phyloP scores from a whole-genome alignment of 2,329 filamentous ascomycete genomes.

The Aspergillus felis region DNA sequence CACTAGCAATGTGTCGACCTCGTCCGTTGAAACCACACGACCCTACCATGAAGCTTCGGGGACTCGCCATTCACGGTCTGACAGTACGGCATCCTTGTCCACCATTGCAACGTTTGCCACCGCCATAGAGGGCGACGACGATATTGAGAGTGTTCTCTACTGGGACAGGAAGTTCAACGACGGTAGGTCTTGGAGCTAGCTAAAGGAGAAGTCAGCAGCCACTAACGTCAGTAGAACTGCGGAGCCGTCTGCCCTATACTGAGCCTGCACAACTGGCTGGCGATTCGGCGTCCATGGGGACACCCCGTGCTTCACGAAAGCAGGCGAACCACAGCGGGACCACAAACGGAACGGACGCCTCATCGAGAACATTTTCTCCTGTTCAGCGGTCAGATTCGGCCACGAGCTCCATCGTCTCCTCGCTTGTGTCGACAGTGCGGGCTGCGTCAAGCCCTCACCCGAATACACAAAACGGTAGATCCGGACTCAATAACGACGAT shows the following conservation, averaged over 20 bases:
- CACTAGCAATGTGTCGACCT: constrained; percentile 38
- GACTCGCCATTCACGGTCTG: constrained; percentile 45
- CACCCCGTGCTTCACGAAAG: constrained; percentile 19
- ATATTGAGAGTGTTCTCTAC: constrained; percentile 37
- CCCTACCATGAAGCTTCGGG: constrained; percentile 20
- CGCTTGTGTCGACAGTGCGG: constrained; percentile 38
- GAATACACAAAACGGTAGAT: constrained; percentile 13
- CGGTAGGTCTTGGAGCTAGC: constrained; percentile 17
- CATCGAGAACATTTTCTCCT: constrained; percentile 22
- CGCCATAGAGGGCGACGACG: constrained; percentile 53
- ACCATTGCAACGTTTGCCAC: constrained; percentile 62
- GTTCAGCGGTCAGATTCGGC: constrained; percentile 24
- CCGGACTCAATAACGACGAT: constrained; percentile 49
- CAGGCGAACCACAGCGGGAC: constrained; percentile 4
- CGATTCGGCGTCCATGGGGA: constrained; percentile 15
- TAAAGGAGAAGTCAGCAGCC: neutral
- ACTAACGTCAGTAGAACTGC: constrained; percentile 19
- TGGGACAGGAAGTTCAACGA: constrained; percentile 37
- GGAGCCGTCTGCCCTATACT: constrained; percentile 18
- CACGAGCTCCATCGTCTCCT: constrained; percentile 27
- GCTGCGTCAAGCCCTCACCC: constrained; percentile 29
- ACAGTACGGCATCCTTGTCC: constrained; percentile 58
- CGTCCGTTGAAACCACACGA: constrained; percentile 51
- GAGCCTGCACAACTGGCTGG: neutral
- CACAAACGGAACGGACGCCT: neutral